Percentiles rank a stretch among this genome's conserved stretches.
These are phyloP conservation scores for Trichoderma harzianum DNA, from an alignment of 2,329 filamentous ascomycete genomes.

Conservation along the genomic window DNA sequence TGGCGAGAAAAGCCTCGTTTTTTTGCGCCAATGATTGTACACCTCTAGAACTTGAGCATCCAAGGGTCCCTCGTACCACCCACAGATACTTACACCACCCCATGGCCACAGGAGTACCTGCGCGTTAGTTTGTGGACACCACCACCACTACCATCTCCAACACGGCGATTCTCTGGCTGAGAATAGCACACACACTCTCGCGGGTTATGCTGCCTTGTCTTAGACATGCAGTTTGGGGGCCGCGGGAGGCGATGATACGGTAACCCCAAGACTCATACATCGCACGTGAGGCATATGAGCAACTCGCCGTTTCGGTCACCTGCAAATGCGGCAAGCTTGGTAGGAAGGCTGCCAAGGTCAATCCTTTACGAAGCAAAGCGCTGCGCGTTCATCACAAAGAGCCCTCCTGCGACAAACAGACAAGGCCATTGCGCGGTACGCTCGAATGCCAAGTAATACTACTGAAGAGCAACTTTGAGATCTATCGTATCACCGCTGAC, in stretches of 20 bases:
- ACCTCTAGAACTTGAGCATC: not conserved
- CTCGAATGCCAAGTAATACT: not conserved
- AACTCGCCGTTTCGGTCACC: conserved; percentile 5
- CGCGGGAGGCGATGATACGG: conserved; percentile 10
- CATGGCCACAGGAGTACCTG: not conserved
- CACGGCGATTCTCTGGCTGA: conserved; percentile 2
- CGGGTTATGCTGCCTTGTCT: conserved; percentile 16
- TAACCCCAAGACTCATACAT: not conserved
- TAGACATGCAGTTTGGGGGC: conserved; percentile 17
- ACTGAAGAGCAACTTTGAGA: not conserved
- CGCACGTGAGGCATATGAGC: conserved; percentile 9
- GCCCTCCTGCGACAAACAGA: not conserved
- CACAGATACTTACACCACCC: conserved; percentile 10
- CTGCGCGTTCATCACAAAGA: not conserved
- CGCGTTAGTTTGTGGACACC: conserved; percentile 1
- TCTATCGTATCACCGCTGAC: conserved; percentile 11
- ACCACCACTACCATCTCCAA: conserved; percentile 12
- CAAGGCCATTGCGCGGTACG: not conserved
- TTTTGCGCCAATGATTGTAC: not conserved
- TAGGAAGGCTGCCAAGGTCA: not conserved
- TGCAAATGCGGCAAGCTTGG: not conserved
- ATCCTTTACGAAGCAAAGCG: not conserved
- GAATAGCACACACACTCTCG: conserved; percentile 3
- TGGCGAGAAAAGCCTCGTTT: not conserved
- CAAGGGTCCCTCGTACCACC: conserved; percentile 1